Evolutionary conservation across 2,329 filamentous ascomycete genomes (phyloP), one percentile per base, ranked within the genome.

Genomic region (Cladophialophora bantiana): DNA sequence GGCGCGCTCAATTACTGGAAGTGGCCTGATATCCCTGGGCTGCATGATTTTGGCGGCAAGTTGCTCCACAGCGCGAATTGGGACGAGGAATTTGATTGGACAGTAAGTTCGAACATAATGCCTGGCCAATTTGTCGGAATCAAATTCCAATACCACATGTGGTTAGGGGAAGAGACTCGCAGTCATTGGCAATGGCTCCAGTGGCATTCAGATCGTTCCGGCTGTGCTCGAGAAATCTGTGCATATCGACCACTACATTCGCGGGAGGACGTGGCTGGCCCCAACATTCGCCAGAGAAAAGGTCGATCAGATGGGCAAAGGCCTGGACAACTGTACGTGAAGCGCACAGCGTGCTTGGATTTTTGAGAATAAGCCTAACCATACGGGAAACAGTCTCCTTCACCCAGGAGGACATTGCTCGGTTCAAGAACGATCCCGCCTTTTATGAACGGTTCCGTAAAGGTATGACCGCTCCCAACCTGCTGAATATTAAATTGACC

Each of bases 21-120:
- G 31, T 71, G 67, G 68, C 78, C 79, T 2, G 65, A 73, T 2
- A 77, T 80, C 32, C 65, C 68, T 2, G 78, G 78, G 2, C 67
- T 79, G 3, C 59, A 77, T 9, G 66, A 70, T 4, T 80, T 79
- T 69, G 64, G 73, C 56, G 79, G 79, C 4, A 58, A 73, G 18
- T 64, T 80, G n/a, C 65, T 76, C 34, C 77, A 78, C 59, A 74
- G 72, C 13, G 75, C 75, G 1, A 70, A 68, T 4, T 80, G 76
- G 75, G 71, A 76, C 54, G 67, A 73, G 7, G 53, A 59, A 1
- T 62, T 75, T 45, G 75, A 78, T 59, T 69, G 67, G 34, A 57
- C 26, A 26, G 26, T 26, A 26, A 26, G 26, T 26, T 26, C 26
- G 26, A 26, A 26, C 2, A 18, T 1, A 2, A 26, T 3, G 26